Base-by-base conservation (phyloP, 1,139 yeast genomes). In the Suhomyces anneliseae region DNA sequence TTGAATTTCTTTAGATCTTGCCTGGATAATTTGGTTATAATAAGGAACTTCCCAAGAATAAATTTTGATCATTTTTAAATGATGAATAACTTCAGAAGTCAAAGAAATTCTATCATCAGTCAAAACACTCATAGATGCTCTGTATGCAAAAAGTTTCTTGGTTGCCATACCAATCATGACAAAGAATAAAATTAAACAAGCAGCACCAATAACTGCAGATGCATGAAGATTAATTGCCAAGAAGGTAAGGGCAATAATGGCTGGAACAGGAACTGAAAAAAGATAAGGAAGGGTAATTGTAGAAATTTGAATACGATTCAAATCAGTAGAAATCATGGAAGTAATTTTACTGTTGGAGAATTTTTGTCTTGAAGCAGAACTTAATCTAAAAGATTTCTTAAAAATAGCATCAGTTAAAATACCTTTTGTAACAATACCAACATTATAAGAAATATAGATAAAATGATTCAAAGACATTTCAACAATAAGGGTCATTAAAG, bases 201-300 rank as follows among this genome's bases (percentile, higher is more conserved):
- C 74, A 37, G 70, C 53, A 53, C 75, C 75, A 27, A 62, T 61
- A 36, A 70, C 48, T 0, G 49, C 70, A 56, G 50, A 45, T 34
- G 49, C 62, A 35, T 54, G 61, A 27, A 67, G 50, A 44, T 72
- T 71, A 35, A 56, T 49, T n/a, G 74, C 44, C 31, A 75, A 55
- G 51, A 82, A 71, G 52, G 83, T 61, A 5, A 66, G 52, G 36
- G 81, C 66, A 32, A 81, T 72, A 32, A 85, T 87, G 36, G 83
- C 60, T 7, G 60, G 52, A 9, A 57, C 40, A 1, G 64, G 61
- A 40, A 38, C 7, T 1, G 53, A 45, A 29, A 53, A 12, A 11
- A 52, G 27, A 31, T 45, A 50, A 4, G 60, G 58, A 38, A 54
- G 54, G 43, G 50, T 53, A 3, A 55, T 51, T 14, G 55, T 43